These are phyloP conservation scores for Lachancea mirantina DNA, from an alignment of 805 yeast species.

Conservation along the genomic window DNA sequence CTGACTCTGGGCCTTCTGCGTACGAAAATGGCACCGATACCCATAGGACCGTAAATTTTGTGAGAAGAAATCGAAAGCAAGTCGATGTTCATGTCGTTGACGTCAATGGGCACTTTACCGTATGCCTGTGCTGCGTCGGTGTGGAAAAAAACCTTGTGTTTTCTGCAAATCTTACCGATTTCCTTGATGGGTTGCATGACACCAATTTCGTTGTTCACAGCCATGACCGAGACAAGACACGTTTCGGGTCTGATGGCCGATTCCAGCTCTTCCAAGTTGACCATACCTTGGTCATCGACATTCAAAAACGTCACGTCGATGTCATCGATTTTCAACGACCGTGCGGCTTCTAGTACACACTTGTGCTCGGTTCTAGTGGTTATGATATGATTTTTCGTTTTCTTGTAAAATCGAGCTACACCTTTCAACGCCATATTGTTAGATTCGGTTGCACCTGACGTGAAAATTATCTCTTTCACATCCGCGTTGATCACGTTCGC, in stretches of 20 bases:
- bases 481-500: slow-evolving; percentile 87
- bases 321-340: slow-evolving; percentile 93
- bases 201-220: slow-evolving; percentile 97
- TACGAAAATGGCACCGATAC: slow-evolving; percentile 90
- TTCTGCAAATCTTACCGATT: slow-evolving; percentile 81
- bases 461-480: slow-evolving; percentile 93
- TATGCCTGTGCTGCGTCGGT: slow-evolving; percentile 97
- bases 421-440: slow-evolving; percentile 95
- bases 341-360: slow-evolving; percentile 95
- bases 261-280: slow-evolving; percentile 70
- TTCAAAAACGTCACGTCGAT: slow-evolving; percentile 91
- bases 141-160: slow-evolving; percentile 89
- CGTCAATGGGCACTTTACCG: slow-evolving; percentile 90
- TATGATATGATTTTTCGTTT: slow-evolving; percentile 86
- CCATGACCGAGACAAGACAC: slow-evolving; percentile 85
- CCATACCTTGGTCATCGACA: slow-evolving; percentile 72
- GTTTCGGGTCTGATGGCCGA: slow-evolving; percentile 86
- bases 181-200: slow-evolving; percentile 94
- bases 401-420: slow-evolving; percentile 85
- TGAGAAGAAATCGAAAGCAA: slow-evolving; percentile 90
- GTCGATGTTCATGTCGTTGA: slow-evolving; percentile 88
- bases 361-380: slow-evolving; percentile 97
- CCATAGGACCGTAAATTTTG: slow-evolving; percentile 97
- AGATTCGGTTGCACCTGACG: slow-evolving; percentile 96
- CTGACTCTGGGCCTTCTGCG: slow-evolving; percentile 98